Percentiles rank a stretch among this genome's conserved stretches.
Evolutionary conservation across 2,329 filamentous ascomycete species (phyloP).

Genomic region (Fusarium penzigii): DNA sequence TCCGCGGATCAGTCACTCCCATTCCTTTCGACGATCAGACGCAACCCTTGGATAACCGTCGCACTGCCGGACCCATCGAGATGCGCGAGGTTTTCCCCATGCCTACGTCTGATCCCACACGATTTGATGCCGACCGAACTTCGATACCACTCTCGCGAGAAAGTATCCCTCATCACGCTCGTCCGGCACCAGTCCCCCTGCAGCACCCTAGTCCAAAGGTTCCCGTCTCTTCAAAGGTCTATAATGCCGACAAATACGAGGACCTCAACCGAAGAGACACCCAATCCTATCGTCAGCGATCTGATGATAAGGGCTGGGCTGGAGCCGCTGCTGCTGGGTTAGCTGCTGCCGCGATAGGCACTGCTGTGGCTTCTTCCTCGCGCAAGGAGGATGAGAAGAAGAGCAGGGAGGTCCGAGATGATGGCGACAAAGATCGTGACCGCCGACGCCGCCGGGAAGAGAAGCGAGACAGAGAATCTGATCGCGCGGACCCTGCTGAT

Average conservation of each 20-base stretch:
- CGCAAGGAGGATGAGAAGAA: slow-evolving; percentile 19
- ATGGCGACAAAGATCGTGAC: slow-evolving; percentile 23
- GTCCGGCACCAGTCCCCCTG: slow-evolving; percentile 66
- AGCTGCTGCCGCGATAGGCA: slow-evolving; percentile 50
- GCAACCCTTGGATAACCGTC: slow-evolving; percentile 26
- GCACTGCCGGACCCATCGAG: slow-evolving; percentile 27
- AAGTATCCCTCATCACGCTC: slow-evolving; percentile 42
- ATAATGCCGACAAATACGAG: slow-evolving; percentile 52
- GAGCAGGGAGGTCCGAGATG: slow-evolving; percentile 13
- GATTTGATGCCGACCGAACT: slow-evolving; percentile 58
- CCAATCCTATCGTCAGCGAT: slow-evolving; percentile 30
- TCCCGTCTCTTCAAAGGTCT: slow-evolving; percentile 70
- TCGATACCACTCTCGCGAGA: slow-evolving; percentile 48
- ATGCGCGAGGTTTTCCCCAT: slow-evolving; percentile 68
- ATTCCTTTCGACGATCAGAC: slow-evolving; percentile 52
- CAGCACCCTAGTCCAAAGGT: slow-evolving; percentile 81
- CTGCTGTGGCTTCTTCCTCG: slow-evolving; percentile 29
- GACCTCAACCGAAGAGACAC: slow-evolving; percentile 38
- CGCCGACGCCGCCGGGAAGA: slow-evolving; percentile 10
- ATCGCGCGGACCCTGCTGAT: slow-evolving; percentile 15
- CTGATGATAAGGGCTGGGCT: slow-evolving; percentile 43
- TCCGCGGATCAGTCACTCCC: slow-evolving; percentile 52
- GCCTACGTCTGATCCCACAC: slow-evolving; percentile 64
- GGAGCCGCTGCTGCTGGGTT: slow-evolving; percentile 49
- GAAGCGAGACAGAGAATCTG: slow-evolving; percentile 19